A percentile compares a stretch with the other conserved stretches of the same genome.
Evolutionary conservation across 768 basidiomycete species (phyloP).

Genomic region (Rhizopogon roseolus): DNA sequence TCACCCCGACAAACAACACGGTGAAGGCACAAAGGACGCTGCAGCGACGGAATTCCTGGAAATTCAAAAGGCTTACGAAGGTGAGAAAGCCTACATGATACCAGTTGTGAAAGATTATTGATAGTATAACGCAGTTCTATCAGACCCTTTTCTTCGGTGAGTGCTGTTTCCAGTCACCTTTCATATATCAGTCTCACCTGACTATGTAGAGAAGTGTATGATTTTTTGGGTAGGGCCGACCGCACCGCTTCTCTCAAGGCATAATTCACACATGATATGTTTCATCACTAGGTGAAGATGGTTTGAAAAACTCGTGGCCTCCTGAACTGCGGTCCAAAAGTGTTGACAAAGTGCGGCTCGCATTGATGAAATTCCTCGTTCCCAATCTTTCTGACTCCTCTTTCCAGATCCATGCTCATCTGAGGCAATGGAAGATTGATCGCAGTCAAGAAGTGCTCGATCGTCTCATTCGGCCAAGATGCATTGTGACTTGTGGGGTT

Average conservation of each 20-base stretch:
- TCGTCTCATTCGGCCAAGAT: conserved; percentile 39
- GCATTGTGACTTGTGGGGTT: conserved; percentile 39
- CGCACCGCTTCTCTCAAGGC: conserved; percentile 4
- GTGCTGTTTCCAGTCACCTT: conserved; percentile 10
- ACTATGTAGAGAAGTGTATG: conserved; percentile 61
- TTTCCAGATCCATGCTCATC: conserved; percentile 39
- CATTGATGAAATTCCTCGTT: background rate
- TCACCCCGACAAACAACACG: conserved; percentile 81
- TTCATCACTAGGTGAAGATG: conserved; percentile 27
- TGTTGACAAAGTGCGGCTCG: conserved; percentile 40
- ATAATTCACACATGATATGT: background rate
- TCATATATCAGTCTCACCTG: conserved; percentile 10
- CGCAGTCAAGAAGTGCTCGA: conserved; percentile 33
- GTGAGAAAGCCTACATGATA: conserved; percentile 28
- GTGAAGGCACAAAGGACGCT: conserved; percentile 46
- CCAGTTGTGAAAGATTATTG: background rate
- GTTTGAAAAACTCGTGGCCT: conserved; percentile 41
- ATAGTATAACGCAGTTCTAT: conserved; percentile 44
- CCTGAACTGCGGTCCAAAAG: conserved; percentile 38
- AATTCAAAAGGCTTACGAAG: conserved; percentile 82
- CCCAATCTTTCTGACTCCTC: background rate
- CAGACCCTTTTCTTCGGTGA: conserved; percentile 67
- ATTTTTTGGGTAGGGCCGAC: conserved; percentile 51
- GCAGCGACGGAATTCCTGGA: conserved; percentile 68
- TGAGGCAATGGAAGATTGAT: conserved; percentile 36